phyloP scores from a whole-genome alignment of 768 basidiomycete species.

The Tephrocybe sp. region DNA sequence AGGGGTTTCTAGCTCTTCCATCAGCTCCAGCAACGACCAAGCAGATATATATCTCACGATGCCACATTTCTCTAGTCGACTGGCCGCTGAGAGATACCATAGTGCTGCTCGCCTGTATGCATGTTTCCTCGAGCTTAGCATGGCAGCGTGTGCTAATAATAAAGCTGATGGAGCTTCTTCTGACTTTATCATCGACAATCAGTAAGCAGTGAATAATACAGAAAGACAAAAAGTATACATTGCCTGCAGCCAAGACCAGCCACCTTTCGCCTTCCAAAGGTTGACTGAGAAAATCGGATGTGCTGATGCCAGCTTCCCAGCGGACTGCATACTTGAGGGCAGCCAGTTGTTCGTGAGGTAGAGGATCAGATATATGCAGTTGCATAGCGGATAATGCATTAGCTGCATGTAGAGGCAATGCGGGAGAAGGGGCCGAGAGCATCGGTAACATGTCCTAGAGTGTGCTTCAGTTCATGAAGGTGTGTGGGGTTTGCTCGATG shows the following conservation, averaged over 20 bases:
- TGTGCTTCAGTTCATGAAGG: not conserved
- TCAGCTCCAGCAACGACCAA: not conserved
- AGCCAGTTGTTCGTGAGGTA: constrained; percentile 65
- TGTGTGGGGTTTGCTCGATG: not conserved
- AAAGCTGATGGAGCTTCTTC: constrained; percentile 82
- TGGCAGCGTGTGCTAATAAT: constrained; percentile 79
- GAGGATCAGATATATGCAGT: constrained; percentile 43
- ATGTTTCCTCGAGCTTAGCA: constrained; percentile 59
- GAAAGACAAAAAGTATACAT: constrained; percentile 44
- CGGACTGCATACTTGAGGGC: constrained; percentile 69
- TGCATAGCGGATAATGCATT: constrained; percentile 56
- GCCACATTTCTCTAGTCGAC: constrained; percentile 78
- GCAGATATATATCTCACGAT: constrained; percentile 54
- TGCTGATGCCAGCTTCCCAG: constrained; percentile 70
- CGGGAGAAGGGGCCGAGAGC: constrained; percentile 64
- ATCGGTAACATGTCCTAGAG: constrained; percentile 80
- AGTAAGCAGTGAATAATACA: constrained; percentile 14
- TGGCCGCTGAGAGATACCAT: constrained; percentile 80
- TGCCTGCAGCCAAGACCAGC: constrained; percentile 84
- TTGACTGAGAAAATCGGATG: constrained; percentile 55
- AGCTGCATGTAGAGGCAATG: constrained; percentile 57
- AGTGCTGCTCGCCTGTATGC: constrained; percentile 66
- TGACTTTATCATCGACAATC: constrained; percentile 47
- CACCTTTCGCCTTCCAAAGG: constrained; percentile 77
- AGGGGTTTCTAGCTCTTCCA: constrained; percentile 67